Percentiles rank a stretch among this genome's conserved stretches.
Evolutionary conservation across 192 early-diverging fungal species (phyloP).

Genomic region (Coemansia umbellata): DNA sequence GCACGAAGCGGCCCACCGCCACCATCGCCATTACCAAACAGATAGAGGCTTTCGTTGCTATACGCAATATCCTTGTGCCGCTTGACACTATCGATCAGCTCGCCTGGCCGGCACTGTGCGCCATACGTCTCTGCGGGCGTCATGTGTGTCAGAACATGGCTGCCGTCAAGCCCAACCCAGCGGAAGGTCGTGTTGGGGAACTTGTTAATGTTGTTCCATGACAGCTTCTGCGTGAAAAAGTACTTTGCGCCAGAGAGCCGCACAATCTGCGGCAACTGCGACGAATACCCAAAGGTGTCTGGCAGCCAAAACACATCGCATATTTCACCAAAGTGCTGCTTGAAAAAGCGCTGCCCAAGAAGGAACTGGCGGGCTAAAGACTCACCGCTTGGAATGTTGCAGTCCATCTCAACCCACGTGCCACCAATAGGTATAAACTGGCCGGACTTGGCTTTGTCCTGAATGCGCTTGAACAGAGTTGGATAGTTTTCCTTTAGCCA

Average conservation of each 20-base stretch:
- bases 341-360: conserved; percentile 85
- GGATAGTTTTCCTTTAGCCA: conserved; percentile 87
- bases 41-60: conserved; percentile 74
- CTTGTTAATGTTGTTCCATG: conserved; percentile 98
- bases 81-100: conserved; percentile 62
- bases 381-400: conserved; percentile 94
- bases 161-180: conserved; percentile 88
- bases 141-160: conserved; percentile 81
- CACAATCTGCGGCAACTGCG: conserved; percentile 88
- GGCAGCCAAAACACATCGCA: conserved; percentile 88
- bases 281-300: conserved; percentile 88
- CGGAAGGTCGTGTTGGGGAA: conserved; percentile 94
- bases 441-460: conserved; percentile 61
- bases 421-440: conserved; percentile 91
- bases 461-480: conserved; percentile 70
- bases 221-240: conserved; percentile 98
- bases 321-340: conserved; percentile 67
- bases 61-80: conserved; percentile 87
- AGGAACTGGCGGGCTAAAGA: conserved; percentile 88
- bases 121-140: conserved; percentile 83
- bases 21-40: conserved; percentile 95
- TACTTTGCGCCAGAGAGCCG: conserved; percentile 71
- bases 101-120: conserved; percentile 60
- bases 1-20: conserved; percentile 81
- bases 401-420: conserved; percentile 98